Evolutionary conservation across 495 filamentous ascomycete species (phyloP), one percentile per base, ranked within the genome.

Genomic region (Cercophora newfieldiana): DNA sequence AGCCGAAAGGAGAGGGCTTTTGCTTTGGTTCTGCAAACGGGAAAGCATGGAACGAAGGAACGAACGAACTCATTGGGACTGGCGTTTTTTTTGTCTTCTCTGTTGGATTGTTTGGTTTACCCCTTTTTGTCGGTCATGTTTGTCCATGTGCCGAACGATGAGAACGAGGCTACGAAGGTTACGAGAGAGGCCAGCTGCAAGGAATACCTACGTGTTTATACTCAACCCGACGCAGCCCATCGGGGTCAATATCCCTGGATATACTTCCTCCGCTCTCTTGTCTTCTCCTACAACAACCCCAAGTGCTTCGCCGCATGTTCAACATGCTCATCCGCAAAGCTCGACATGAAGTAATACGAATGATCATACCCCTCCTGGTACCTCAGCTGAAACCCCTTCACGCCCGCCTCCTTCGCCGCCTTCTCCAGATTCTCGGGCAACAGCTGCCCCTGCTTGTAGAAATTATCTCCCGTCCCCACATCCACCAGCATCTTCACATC

Each of bases 351-450:
- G 78, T 85, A 97, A 76, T 99, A 99, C 61, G 92, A 96, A 77
- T 98, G 95, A 77, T 99, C 96, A 74, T 99, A 99, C 59, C 87
- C 93, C 73, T 87, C 81, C 79, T 97, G 94, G 82, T 94, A 95
- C 71, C 95, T 83, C 66, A 97, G 74, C 54, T 85, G 85, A 64
- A 93, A 75, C 25, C 89, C 85, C 55, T 81, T 76, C 50, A 91
- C 83, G 0, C 90, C 92, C 7, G 84, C 82, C 68, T 90, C 88
- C 74, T 88, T 85, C 21, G 88, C 93, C 6, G 90, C 94, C 73
- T 88, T 84, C 66, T 89, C 86, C 66, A 99, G 90, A 75, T 97
- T 97, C 85, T 99, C 96, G 2, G 93, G 94, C 19, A 97, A 83
- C 60, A 99, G 82, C 77, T 99, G 96, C 48, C 87, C 87, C 72